Conservation (phyloP, 805 yeast species). For the Starmerella riodocensis region DNA sequence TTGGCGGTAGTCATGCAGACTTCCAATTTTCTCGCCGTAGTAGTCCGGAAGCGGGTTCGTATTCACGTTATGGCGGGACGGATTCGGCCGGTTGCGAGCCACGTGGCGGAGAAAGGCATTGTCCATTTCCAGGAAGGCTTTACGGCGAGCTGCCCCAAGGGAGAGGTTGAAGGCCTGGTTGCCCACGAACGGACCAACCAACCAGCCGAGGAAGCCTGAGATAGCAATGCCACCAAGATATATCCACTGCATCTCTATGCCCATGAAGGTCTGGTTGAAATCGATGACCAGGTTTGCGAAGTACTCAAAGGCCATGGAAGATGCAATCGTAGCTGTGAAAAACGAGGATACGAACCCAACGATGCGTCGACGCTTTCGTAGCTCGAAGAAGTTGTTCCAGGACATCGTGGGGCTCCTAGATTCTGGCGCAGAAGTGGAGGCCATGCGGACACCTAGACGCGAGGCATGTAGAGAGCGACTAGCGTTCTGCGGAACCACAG, state of each 20-base stretch:
- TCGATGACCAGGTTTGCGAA: slow-evolving; percentile 75
- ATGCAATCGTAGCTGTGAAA: slow-evolving; percentile 53
- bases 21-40: slow-evolving; percentile 90
- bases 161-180: slow-evolving; percentile 44
- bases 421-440: not conserved
- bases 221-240: slow-evolving; percentile 59
- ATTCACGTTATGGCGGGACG: slow-evolving; percentile 66
- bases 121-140: slow-evolving; percentile 41
- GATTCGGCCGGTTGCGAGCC: slow-evolving; percentile 74
- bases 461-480: not conserved
- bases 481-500: not conserved
- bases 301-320: slow-evolving; percentile 56
- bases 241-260: slow-evolving; percentile 78
- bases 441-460: not conserved
- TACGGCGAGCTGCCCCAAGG: slow-evolving; percentile 22
- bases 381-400: slow-evolving; percentile 70
- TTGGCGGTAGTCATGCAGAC: slow-evolving; percentile 73
- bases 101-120: slow-evolving; percentile 61
- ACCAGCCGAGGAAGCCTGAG: slow-evolving; percentile 64
- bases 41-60: slow-evolving; percentile 94
- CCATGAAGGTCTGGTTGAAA: slow-evolving; percentile 71
- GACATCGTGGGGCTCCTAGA: slow-evolving; percentile 16
- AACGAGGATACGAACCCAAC: slow-evolving; percentile 56
- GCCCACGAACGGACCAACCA: slow-evolving; percentile 75
- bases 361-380: slow-evolving; percentile 63